Evolutionary conservation across 768 basidiomycete species (phyloP).

Genomic region (Leccinum olivaceopallidum): DNA sequence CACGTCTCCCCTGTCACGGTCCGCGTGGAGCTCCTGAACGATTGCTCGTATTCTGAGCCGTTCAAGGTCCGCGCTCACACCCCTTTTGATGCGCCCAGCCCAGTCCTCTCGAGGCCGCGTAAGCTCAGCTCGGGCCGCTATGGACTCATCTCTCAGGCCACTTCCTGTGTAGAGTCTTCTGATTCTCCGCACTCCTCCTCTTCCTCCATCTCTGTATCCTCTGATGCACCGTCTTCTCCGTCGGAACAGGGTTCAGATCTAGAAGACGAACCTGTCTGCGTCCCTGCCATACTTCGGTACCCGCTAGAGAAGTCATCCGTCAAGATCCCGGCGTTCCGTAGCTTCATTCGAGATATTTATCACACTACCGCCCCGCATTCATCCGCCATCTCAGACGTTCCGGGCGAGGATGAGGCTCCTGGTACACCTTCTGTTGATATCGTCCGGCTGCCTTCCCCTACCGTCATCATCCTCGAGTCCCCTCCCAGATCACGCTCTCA

Average conservation of each 20-base stretch:
- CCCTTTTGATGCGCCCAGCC: conserved; percentile 32
- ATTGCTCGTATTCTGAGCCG: conserved; percentile 19
- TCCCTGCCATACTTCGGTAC: conserved; percentile 17
- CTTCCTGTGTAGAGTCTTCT: conserved; percentile 30
- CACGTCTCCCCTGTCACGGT: conserved; percentile 64
- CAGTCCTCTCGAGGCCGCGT: conserved; percentile 25
- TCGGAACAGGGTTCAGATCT: conserved; percentile 51
- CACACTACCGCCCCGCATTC: conserved; percentile 12
- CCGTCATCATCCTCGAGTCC: conserved; percentile 16
- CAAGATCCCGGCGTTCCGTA: conserved; percentile 35
- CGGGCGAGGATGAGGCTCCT: conserved; percentile 10
- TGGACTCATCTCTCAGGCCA: conserved; percentile 45
- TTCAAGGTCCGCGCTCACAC: conserved; percentile 10
- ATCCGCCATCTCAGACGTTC: conserved; percentile 13
- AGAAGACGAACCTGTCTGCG: conserved; percentile 44
- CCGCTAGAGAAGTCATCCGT: conserved; percentile 17
- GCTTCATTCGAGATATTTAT: conserved; percentile 32
- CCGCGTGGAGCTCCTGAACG: conserved; percentile 52
- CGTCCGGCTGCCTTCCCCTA: conserved; percentile 18
- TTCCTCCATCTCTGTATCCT: conserved; percentile 45
- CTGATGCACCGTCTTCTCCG: conserved; percentile 30
- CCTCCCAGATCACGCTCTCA: conserved; percentile 37
- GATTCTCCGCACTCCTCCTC: conserved; percentile 28
- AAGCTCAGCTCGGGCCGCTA: conserved; percentile 57
- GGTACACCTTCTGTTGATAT: conserved; percentile 10